Base-by-base conservation (phyloP, 2,329 filamentous ascomycete species). In the Fusarium clavum region DNA sequence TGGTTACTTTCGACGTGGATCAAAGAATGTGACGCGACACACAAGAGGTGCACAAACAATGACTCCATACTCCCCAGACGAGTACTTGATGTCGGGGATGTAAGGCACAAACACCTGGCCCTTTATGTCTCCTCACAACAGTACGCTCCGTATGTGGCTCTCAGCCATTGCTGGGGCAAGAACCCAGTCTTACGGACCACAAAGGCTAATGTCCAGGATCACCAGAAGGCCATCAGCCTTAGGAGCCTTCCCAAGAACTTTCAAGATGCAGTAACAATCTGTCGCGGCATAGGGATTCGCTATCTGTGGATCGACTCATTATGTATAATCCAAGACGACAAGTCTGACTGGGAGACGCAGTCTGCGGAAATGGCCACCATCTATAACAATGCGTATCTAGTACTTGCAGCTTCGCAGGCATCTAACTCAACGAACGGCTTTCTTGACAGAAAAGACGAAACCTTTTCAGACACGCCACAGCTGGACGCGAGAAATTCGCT, bases 221-320 rank as follows among this genome's bases (percentile, higher is more conserved):
- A 43, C 7, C 20, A 43, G 0, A 43, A 6, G 0, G 13, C 12
- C n/a, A 43, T 43, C 13, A 43, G 40, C n/a, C 3, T 43, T 4
- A 5, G 2, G 4, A 43, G 40, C 12, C 40, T 43, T 6, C 13
- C 40, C 12, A 24, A 24, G 20, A 43, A 20, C 20, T 43, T 43
- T 2, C 40, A 16, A 43, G 40, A 43, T 22, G 40, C 40, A 16
- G 20, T 43, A 0, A 4, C 4, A 24, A 22, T 43, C 7, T 22
- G n/a, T 43, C 40, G 40, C 0, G 40, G 40, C 0, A 24, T 43
- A 8, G 40, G 20, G 0, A 22, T 24, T 0, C 40, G 40, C 1
- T 43, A 43, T 43, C 5, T 43, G 8, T 43, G 40, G 40, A 43
- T 43, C 1, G 40, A 43, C 13, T 43, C 40, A 9, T 24, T 43